Conservation (phyloP, 2,329 filamentous ascomycete species). For the Rhinocladiella mackenziei region DNA sequence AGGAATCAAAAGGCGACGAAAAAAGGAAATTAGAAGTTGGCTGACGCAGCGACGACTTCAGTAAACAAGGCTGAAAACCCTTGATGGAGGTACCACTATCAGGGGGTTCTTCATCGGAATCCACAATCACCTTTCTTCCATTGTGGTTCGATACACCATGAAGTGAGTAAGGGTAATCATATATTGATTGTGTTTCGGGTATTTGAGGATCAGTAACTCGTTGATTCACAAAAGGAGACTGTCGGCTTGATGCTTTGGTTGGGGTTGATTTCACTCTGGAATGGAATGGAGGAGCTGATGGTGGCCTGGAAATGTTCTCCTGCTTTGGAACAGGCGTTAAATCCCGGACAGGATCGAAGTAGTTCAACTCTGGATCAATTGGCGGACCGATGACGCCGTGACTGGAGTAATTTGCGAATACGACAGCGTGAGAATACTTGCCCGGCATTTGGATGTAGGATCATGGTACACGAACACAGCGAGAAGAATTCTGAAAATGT, state of each 20-base stretch:
- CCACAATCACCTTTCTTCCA: conserved; percentile 1
- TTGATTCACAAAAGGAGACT: no score
- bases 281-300: neutral
- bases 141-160: neutral
- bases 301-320: neutral
- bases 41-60: neutral
- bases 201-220: no score
- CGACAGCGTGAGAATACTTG: conserved; percentile 29
- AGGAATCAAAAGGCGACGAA: neutral
- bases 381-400: conserved; percentile 19
- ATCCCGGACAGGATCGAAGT: neutral
- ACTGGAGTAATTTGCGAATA: conserved; percentile 26
- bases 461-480: conserved; percentile 4
- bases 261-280: no score
- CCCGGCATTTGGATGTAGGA: conserved; percentile 21
- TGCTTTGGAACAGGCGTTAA: neutral
- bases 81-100: neutral
- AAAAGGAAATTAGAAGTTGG: neutral
- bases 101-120: neutral
- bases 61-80: conserved; percentile 1
- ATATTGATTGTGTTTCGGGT: neutral
- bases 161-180: no score
- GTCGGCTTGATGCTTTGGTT: no score
- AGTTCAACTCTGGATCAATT: conserved; percentile 14
- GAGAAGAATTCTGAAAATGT: neutral